Percentiles rank a stretch among this genome's conserved stretches.
Evolutionary conservation across 306 rosid species (phyloP).

Genomic region (Quercus bicolor): DNA sequence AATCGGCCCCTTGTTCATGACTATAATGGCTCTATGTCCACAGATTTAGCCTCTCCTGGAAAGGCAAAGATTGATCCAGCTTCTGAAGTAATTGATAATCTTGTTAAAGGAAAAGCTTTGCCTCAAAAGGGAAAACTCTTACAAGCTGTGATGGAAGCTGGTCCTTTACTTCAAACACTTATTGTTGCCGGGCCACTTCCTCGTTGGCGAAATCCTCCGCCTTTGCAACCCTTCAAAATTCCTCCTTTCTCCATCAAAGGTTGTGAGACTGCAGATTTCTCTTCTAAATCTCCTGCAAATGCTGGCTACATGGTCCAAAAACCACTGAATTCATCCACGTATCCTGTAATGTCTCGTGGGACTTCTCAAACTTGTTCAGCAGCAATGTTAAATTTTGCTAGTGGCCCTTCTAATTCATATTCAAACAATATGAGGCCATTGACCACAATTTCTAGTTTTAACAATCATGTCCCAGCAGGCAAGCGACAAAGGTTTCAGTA

Average conservation of each 20-base stretch:
- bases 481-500: constrained; percentile 52
- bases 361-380: constrained; percentile 53
- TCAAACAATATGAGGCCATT: constrained; percentile 22
- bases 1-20: constrained; percentile 24
- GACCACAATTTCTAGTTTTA: constrained; percentile 25
- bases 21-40: constrained; percentile 12
- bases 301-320: neutral
- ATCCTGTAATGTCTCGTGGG: constrained; percentile 19
- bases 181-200: constrained; percentile 69
- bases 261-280: constrained; percentile 13
- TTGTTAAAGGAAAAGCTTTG: constrained; percentile 37
- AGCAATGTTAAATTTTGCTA: constrained; percentile 46
- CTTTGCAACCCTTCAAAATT: constrained; percentile 39
- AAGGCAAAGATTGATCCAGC: constrained; percentile 37
- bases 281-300: constrained; percentile 10
- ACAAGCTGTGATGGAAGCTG: constrained; percentile 58
- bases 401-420: constrained; percentile 26
- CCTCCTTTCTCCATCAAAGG: constrained; percentile 45
- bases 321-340: constrained; percentile 16
- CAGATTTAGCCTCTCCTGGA: constrained; percentile 21
- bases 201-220: constrained; percentile 72
- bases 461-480: constrained; percentile 23
- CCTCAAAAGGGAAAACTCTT: constrained; percentile 68
- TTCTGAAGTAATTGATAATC: constrained; percentile 31
- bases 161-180: constrained; percentile 64